A percentile compares a stretch with the other conserved stretches of the same genome.
These are phyloP conservation scores for Cercis canadensis DNA, from an alignment of 306 rosid species.

Conservation along the genomic window DNA sequence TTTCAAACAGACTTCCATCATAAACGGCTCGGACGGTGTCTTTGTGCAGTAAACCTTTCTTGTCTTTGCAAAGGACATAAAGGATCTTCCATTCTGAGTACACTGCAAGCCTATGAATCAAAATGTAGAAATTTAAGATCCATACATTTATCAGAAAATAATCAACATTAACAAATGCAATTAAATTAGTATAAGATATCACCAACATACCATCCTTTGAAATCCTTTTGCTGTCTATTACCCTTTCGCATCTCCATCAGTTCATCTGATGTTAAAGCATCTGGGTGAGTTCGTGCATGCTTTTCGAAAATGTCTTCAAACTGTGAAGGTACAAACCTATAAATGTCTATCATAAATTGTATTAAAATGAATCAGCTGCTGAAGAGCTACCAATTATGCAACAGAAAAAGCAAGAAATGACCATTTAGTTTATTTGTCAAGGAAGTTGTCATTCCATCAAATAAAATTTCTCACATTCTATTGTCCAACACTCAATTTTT, in stretches of 20 bases:
- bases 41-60: slow-evolving; percentile 66
- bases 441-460: no score
- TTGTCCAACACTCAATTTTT: no score
- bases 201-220: slow-evolving; percentile 60
- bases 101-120: slow-evolving; percentile 66
- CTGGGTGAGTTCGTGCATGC: slow-evolving; percentile 54
- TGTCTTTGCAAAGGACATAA: slow-evolving; percentile 70
- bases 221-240: slow-evolving; percentile 65
- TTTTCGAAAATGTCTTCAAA: slow-evolving; percentile 78
- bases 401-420: no score
- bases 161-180: no score
- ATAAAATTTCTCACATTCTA: no score
- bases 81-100: slow-evolving; percentile 75
- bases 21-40: slow-evolving; percentile 66
- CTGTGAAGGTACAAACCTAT: slow-evolving; percentile 66
- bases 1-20: slow-evolving; percentile 79
- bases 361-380: not conserved
- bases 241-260: slow-evolving; percentile 53
- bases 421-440: no score
- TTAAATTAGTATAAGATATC: not conserved
- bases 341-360: not conserved
- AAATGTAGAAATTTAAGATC: no score
- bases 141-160: no score
- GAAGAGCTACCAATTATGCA: no score
- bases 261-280: slow-evolving; percentile 73